Percentiles rank a stretch among this genome's conserved stretches.
These are phyloP conservation scores for Naematelia aurantialba DNA, from an alignment of 768 basidiomycete species.

Conservation along the genomic window DNA sequence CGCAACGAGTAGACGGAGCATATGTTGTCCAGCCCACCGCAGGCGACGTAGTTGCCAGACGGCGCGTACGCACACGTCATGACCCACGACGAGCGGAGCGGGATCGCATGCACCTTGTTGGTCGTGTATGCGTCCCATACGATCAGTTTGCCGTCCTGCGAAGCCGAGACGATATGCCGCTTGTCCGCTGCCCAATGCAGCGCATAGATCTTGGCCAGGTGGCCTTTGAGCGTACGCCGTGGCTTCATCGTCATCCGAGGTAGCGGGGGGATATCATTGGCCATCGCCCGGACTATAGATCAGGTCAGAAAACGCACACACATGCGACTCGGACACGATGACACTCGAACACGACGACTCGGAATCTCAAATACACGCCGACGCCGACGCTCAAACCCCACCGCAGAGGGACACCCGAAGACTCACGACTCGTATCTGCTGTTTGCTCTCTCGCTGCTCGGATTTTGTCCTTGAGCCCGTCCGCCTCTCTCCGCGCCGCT, in stretches of 20 bases:
- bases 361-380: not conserved
- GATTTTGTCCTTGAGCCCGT: constrained; percentile 98
- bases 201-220: constrained; percentile 98
- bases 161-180: constrained; percentile 97
- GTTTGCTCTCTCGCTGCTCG: constrained; percentile 91
- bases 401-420: not conserved
- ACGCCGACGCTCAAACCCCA: not conserved
- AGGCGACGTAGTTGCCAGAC: constrained; percentile 94
- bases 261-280: constrained; percentile 88
- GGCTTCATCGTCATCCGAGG: constrained; percentile 97
- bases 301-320: not conserved
- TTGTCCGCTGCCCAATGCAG: constrained; percentile 99
- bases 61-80: constrained; percentile 99
- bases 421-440: constrained; percentile 94
- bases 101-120: constrained; percentile 99
- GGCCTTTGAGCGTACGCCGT: constrained; percentile 88
- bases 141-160: constrained; percentile 97
- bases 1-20: constrained; percentile 97
- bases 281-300: constrained; percentile 88
- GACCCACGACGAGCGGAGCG: constrained; percentile 96
- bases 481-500: constrained; percentile 92
- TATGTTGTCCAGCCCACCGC: constrained; percentile 98
- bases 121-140: constrained; percentile 99
- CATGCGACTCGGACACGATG: not conserved
- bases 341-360: no score